phyloP scores from a whole-genome alignment of 768 basidiomycete species.

The Coprinopsis cinerea region DNA sequence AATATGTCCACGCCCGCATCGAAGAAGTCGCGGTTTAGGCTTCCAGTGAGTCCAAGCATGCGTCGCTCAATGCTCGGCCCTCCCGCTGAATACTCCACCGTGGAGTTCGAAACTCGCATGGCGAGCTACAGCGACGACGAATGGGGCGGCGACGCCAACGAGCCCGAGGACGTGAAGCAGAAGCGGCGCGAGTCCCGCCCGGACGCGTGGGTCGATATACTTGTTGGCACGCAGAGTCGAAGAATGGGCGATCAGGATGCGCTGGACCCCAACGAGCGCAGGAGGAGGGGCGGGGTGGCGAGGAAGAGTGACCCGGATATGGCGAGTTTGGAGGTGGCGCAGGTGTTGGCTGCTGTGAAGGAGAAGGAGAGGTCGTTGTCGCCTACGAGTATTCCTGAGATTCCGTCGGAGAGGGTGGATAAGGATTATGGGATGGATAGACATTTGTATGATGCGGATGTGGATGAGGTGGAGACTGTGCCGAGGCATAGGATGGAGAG shows the following conservation, averaged over 20 bases:
- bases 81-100: conserved; percentile 73
- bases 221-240: conserved; percentile 55
- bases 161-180: conserved; percentile 38
- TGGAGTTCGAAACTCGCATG: conserved; percentile 80
- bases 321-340: conserved; percentile 66
- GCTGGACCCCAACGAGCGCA: conserved; percentile 23
- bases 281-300: conserved; percentile 26
- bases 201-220: conserved; percentile 86
- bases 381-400: conserved; percentile 27
- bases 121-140: conserved; percentile 57
- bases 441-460: conserved; percentile 39
- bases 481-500: not conserved
- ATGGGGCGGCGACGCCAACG: conserved; percentile 27
- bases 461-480: conserved; percentile 43
- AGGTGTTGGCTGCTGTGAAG: conserved; percentile 59
- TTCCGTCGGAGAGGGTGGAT: conserved; percentile 21
- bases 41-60: conserved; percentile 48
- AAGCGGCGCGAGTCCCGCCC: conserved; percentile 46
- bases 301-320: conserved; percentile 55
- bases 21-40: conserved; percentile 53
- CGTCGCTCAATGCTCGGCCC: conserved; percentile 37
- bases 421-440: conserved; percentile 29
- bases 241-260: conserved; percentile 45
- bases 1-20: conserved; percentile 20
- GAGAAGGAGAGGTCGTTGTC: conserved; percentile 27